Base-by-base conservation (phyloP, 108 stramenopile genomes). In the Cylindrotheca closterium region DNA sequence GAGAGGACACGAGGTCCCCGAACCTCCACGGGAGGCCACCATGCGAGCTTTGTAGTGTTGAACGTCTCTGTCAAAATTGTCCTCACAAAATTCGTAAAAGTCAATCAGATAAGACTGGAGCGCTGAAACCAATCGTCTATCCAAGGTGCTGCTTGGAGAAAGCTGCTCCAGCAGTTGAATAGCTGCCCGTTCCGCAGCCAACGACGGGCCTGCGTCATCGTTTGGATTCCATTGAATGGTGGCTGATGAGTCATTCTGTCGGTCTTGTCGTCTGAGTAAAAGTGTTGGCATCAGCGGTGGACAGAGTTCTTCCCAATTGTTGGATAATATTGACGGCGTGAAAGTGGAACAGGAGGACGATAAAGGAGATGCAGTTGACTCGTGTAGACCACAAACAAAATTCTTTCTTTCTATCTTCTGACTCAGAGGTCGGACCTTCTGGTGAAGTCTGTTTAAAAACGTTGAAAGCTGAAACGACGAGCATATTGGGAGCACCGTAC, bases 1-100 rank as follows among this genome's bases (percentile, higher is more conserved):
- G 73, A 80, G 57, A 10, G 86, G 86, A 49, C 86, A 88, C 65
- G 84, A 84, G 22, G 70, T 76, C 3, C 86, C 86, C 2, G 62
- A 51, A 4, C 53, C 23, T 26, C 86, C 86, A 2, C 77, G 26
- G 0, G 81, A 65, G 7, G 86, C 77, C n/a, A 84, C 81, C 19
- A 88, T 62, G 19, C 83, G 61, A 32, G 78, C 81, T 64, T 78
- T 79, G 49, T 63, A 74, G 4, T 32, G 37, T 27, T 5, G 22
- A 10, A 15, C 10, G 21, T 21, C 4, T 7, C 32, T 12, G 18
- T 33, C 2, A 18, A 58, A 37, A 2, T 58, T 4, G 18, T 42
- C 33, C 18, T n/a, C 23, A 21, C 58, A 58, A 58, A 58, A 58
- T 22, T 33, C 21, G 8, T 22, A 31, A 58, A 58, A 58, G 32